Base-by-base conservation (phyloP, 202 grass and related monocot genomes). In the Saccharum hybrid region DNA sequence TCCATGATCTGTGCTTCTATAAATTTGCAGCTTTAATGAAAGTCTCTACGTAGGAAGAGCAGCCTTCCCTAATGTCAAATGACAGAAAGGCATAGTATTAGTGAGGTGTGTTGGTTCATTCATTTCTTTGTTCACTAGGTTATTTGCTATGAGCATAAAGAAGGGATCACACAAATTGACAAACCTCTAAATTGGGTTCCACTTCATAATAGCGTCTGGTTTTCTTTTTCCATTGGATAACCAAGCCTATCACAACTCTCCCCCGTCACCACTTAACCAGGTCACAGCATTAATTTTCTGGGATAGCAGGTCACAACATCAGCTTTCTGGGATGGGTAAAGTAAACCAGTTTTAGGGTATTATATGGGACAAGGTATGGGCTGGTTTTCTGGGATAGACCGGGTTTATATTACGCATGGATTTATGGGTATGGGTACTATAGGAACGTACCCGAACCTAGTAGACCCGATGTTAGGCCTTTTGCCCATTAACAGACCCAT, bases 1-100 rank as follows among this genome's bases (percentile, higher is more conserved):
- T 45, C 51, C 66, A 60, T 71, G 34, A 4, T 13, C n/a, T 81
- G 14, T 12, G 7, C 31, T 71, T 69, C 5, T 59, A 81, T 70
- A 18, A 69, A 79, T 68, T 54, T 38, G 31, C n/a, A 22, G 45
- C 42, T 68, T 48, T 66, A 10, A 13, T 15, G 6, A 49, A 66
- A 54, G n/a, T n/a, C n/a, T n/a, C n/a, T n/a, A 68, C 3, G 0
- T 18, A 40, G 31, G 64, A 40, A 54, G 5, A 22, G 13, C n/a
- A 60, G 9, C n/a, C 13, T 81, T 69, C 60, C 21, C 36, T 31
- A 71, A 42, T 5, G 4, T 6, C 22, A 63, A 71, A 9, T 15
- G 16, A 70, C n/a, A 22, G 10, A 62, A 62, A 13, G 4, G 36
- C 34, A 42, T 54, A 60, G 7, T 37, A 81, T 4, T 51, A 59